Evolutionary conservation across 768 basidiomycete genomes (phyloP), one percentile per base, ranked within the genome.

Genomic region (Roridomyces roridus): DNA sequence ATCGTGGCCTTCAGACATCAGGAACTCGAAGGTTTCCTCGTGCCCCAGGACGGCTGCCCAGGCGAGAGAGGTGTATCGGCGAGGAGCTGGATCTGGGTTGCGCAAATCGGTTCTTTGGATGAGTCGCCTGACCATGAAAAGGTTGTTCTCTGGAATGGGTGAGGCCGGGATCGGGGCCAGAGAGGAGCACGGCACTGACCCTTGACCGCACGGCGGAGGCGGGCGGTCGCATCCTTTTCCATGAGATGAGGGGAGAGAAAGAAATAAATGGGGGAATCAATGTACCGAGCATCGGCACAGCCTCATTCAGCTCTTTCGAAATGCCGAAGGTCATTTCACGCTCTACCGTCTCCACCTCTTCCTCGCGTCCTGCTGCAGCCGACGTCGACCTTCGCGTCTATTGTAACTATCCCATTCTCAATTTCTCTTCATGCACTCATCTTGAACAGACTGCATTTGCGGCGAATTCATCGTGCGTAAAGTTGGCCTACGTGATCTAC

Each of bases 241-340:
- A 93, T 92, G 53, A 63, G n/a, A 68, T 62, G 70, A 59, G 52
- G 57, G 63, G 52, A 59, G 69, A 64, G 56, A 42, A 42, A 49
- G 36, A 8, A 21, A 11, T 21, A 23, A 23, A 25, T 23, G 15
- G 39, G 37, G 44, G 21, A 41, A 41, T 24, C 29, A 40, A 34
- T 44, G 21, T 23, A n/a, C n/a, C 10, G 42, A 44, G 12, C 6
- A 66, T n/a, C n/a, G 37, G 51, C 37, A 48, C 51, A 45, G 65
- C 39, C 46, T 59, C 23, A 52, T 37, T 20, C 15, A 52, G 24
- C 51, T 44, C 50, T 50, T 50, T 58, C 46, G 58, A 62, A 55
- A 96, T 96, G 94, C 94, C 94, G 49, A 96, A 96, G 72, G 91
- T 97, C 60, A 84, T 95, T 67, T 94, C 93, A 4, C 85, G 92